Percentiles rank a stretch among this genome's conserved stretches.
phyloP scores from a whole-genome alignment of 2,329 filamentous ascomycete genomes.

The Penicillium sclerotigenum region DNA sequence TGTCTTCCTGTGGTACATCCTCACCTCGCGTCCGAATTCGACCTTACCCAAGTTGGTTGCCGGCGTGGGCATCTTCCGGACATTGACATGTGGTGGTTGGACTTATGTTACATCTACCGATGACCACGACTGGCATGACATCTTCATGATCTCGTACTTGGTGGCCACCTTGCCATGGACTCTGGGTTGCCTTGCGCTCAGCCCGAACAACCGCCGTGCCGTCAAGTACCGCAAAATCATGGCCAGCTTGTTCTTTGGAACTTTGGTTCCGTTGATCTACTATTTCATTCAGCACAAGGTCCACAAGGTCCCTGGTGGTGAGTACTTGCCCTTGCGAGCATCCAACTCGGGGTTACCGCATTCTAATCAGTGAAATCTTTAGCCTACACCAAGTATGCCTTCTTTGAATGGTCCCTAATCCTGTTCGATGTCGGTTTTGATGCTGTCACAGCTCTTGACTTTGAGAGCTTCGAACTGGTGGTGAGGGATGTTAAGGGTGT shows the following conservation, averaged over 20 bases:
- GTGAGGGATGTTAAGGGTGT: slow-evolving; percentile 84
- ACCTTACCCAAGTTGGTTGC: slow-evolving; percentile 78
- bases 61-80: slow-evolving; percentile 77
- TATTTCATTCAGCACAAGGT: slow-evolving; percentile 99
- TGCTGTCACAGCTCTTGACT: slow-evolving; percentile 89
- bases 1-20: slow-evolving; percentile 85
- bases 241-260: slow-evolving; percentile 81
- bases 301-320: slow-evolving; percentile 88
- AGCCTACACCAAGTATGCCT: slow-evolving; percentile 97
- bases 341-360: neutral
- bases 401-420: slow-evolving; percentile 96
- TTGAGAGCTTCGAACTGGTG: slow-evolving; percentile 80
- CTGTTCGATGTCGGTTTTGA: slow-evolving; percentile 96
- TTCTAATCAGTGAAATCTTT: slow-evolving; percentile 1
- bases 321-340: slow-evolving; percentile 28
- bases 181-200: slow-evolving; percentile 79
- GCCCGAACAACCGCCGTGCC: slow-evolving; percentile 76
- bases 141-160: slow-evolving; percentile 98
- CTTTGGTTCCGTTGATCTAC: slow-evolving; percentile 84
- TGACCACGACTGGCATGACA: slow-evolving; percentile 97
- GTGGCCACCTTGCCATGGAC: slow-evolving; percentile 96
- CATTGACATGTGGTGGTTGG: slow-evolving; percentile 93
- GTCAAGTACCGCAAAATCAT: slow-evolving; percentile 87
- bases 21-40: slow-evolving; percentile 73
- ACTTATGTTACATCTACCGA: slow-evolving; percentile 98